Base-by-base conservation (phyloP, 208 protist species). In the Wallacemonas sp. region DNA sequence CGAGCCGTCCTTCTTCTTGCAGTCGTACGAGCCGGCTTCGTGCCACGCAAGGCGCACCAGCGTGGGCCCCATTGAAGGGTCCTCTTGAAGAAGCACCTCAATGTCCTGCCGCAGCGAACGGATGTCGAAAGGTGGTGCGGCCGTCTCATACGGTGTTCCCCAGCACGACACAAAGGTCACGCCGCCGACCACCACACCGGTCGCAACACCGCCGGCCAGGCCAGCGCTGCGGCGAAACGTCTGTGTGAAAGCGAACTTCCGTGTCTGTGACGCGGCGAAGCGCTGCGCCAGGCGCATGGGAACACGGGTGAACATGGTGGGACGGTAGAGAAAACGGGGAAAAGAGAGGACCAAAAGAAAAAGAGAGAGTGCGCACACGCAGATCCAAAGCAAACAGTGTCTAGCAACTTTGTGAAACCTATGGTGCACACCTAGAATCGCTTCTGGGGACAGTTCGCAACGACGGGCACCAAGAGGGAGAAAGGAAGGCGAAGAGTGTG, bases 31-130 rank as follows among this genome's bases (percentile, higher is more conserved):
- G 22, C 62, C 87, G 0, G 84, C 84, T 57, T 85, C 81, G 66
- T 93, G 87, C 79, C 84, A 93, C 15, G 87, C 87, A 27, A 93
- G 80, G 34, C 87, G 84, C 52, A 93, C 65, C 36, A 93, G 68
- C 17, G 71, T 71, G 13, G 87, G 87, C 8, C 81, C 84, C 0
- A 82, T 68, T 0, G 64, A 68, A 39, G 77, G 50, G 29, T 85
- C 78, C 4, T 64, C 22, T 9, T 55, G 46, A 33, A 81, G n/a
- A 10, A 81, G 26, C 9, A 42, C 65, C 44, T 81, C 75, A 30
- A 81, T 67, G 38, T 81, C 75, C 13, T 58, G 34, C 2, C 65
- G 39, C 4, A 81, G 29, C 22, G 54, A 30, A 1, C 55, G 24
- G n/a, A 67, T 17, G 53, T 81, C 61, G 48, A 76, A 81, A 32